Percentiles rank a stretch among this genome's conserved stretches.
Conservation (phyloP, 139 green algal genomes). For the Desmodesmus armatus region DNA sequence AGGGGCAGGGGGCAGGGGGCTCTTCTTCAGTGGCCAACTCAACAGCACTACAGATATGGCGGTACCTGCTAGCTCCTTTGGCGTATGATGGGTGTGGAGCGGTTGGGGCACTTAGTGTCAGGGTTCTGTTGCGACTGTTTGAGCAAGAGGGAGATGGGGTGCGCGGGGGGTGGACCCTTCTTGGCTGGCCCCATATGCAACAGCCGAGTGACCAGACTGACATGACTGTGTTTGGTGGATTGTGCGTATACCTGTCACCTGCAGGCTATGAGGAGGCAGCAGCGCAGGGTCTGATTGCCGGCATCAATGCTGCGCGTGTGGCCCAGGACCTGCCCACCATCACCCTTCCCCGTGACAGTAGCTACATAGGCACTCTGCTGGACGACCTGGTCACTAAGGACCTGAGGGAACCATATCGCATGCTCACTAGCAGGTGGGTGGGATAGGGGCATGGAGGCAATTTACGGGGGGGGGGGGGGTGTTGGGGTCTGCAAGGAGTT, state of each 20-base stretch:
- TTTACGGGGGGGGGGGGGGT: no score
- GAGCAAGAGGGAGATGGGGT: no score
- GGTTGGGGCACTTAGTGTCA: no score
- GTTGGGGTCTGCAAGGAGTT: no score
- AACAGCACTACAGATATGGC: constrained; percentile 95
- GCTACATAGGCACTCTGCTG: constrained; percentile 95
- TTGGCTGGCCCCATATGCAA: no score
- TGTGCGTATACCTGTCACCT: background rate
- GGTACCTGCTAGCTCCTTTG: no score
- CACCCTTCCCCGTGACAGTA: constrained; percentile 78
- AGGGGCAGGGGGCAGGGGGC: no score
- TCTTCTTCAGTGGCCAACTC: constrained; percentile 98
- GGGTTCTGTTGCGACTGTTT: no score
- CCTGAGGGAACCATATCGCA: constrained; percentile 96
- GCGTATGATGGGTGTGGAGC: no score
- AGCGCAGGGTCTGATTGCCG: constrained; percentile 92
- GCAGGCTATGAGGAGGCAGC: constrained; percentile 96
- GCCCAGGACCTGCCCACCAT: constrained; percentile 67
- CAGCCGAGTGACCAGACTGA: no score
- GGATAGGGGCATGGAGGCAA: background rate
- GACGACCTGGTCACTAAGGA: constrained; percentile 99
- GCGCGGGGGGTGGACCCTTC: no score
- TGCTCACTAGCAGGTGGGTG: constrained; percentile 87
- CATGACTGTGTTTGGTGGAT: no score
- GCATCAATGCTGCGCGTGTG: constrained; percentile 89